These are phyloP conservation scores for Candida stauntonica DNA, from an alignment of 805 yeast genomes.

Conservation along the genomic window DNA sequence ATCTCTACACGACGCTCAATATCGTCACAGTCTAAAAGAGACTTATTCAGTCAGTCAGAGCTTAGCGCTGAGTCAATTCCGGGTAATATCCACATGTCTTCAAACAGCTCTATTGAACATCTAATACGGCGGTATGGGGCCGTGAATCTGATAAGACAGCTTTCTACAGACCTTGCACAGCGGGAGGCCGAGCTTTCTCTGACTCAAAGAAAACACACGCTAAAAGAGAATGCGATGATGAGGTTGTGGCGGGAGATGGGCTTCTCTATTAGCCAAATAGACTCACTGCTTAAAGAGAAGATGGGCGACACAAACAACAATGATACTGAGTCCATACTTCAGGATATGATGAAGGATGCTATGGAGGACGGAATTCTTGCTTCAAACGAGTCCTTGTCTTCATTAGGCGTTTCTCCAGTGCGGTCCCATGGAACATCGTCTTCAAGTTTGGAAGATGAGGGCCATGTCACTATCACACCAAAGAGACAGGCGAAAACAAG, in stretches of 20 bases:
- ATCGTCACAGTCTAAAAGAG: constrained; percentile 1
- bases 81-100: constrained; percentile 33
- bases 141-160: constrained; percentile 38
- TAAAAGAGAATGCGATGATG: constrained; percentile 32
- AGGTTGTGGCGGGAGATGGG: constrained; percentile 35
- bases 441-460: constrained; percentile 2
- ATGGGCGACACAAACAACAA: constrained; percentile 7
- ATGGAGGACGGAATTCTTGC: constrained; percentile 21
- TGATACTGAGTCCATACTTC: constrained; percentile 11
- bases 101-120: constrained; percentile 28
- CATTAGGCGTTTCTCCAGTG: neutral
- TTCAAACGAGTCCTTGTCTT: neutral
- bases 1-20: constrained; percentile 4
- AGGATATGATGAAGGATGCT: constrained; percentile 31
- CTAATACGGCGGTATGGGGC: constrained; percentile 32
- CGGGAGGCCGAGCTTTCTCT: constrained; percentile 43
- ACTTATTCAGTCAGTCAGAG: constrained; percentile 9
- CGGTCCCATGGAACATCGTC: too few relatives aligned
- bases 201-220: constrained; percentile 31
- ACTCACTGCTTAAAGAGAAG: constrained; percentile 26
- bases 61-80: constrained; percentile 24
- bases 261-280: constrained; percentile 34
- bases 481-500: too few relatives aligned
- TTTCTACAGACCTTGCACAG: constrained; percentile 43
- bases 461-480: constrained; percentile 9